Conservation (phyloP, 140 eudicot genomes). For the Erigeron philadelphicus region DNA sequence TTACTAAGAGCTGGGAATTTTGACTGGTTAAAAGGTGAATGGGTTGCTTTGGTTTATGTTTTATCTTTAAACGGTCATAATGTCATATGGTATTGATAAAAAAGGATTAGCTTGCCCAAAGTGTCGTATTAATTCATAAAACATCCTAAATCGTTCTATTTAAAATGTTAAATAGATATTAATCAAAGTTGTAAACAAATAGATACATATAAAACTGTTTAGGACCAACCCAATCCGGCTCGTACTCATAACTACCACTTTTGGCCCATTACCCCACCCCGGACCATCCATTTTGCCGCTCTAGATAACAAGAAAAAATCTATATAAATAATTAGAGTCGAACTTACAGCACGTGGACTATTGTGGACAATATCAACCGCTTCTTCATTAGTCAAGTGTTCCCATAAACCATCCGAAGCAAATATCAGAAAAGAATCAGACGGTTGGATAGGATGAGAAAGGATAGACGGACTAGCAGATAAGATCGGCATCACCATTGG, state of each 20-base stretch:
- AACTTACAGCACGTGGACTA: conserved; percentile 50
- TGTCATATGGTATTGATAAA: background rate
- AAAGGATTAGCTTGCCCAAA: background rate
- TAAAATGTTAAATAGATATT: background rate
- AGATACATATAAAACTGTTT: background rate
- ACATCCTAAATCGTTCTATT: background rate
- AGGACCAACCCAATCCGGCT: background rate
- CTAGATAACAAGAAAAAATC: background rate
- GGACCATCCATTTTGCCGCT: background rate
- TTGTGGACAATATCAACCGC: conserved; percentile 66
- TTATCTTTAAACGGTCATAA: background rate
- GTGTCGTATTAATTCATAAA: background rate
- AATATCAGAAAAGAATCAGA: conserved; percentile 54
- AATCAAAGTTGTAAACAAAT: background rate
- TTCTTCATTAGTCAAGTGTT: conserved; percentile 49
- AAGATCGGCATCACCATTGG: conserved; percentile 50
- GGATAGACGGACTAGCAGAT: conserved; percentile 49
- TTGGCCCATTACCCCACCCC: background rate
- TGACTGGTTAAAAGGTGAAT: background rate
- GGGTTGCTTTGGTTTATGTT: conserved; percentile 1
- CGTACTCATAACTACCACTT: background rate
- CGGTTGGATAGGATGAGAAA: conserved; percentile 44
- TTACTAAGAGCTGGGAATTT: background rate
- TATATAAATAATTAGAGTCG: background rate
- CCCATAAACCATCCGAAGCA: conserved; percentile 79